Percentiles rank a stretch among this genome's conserved stretches.
phyloP scores from a whole-genome alignment of 1,284 basidiomycete genomes.

The Gymnopus androsaceus region DNA sequence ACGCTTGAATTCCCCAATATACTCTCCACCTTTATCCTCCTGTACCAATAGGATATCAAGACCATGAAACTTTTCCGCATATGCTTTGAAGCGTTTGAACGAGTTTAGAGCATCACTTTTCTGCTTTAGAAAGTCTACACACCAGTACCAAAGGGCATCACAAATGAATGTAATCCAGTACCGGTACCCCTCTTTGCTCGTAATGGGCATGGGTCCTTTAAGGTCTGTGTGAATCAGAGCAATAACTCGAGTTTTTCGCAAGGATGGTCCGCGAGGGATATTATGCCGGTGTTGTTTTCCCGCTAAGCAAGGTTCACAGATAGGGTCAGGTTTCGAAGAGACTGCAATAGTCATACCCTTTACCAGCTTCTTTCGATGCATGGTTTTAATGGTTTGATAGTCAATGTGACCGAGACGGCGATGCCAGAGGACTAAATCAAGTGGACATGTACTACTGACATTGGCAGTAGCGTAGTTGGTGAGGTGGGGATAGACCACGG shows the following conservation, averaged over 20 bases:
- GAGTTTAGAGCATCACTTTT: constrained; percentile 34
- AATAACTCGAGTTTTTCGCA: constrained; percentile 16
- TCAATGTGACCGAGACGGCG: constrained; percentile 25
- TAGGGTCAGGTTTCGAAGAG: constrained; percentile 19
- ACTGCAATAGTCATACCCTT: not conserved
- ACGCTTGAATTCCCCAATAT: constrained; percentile 25
- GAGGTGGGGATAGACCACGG: too few species aligned
- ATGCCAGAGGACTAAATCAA: constrained; percentile 29
- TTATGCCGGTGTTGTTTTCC: constrained; percentile 29
- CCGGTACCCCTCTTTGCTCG: constrained; percentile 26
- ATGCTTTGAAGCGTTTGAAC: constrained; percentile 34
- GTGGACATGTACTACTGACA: constrained; percentile 19
- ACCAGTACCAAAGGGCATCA: constrained; percentile 26
- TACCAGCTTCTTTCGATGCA: constrained; percentile 2
- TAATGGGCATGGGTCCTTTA: constrained; percentile 30
- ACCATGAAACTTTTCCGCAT: constrained; percentile 28
- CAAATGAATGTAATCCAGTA: constrained; percentile 40
- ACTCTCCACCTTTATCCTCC: constrained; percentile 34
- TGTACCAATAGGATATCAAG: constrained; percentile 22
- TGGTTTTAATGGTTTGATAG: not conserved
- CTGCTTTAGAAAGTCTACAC: constrained; percentile 25
- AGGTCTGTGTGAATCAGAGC: constrained; percentile 38
- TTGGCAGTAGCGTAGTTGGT: too few species aligned
- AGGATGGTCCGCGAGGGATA: constrained; percentile 20
- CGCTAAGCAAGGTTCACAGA: constrained; percentile 32